Base-by-base conservation (phyloP, 2,329 filamentous ascomycete genomes). In the Fusarium sp. region DNA sequence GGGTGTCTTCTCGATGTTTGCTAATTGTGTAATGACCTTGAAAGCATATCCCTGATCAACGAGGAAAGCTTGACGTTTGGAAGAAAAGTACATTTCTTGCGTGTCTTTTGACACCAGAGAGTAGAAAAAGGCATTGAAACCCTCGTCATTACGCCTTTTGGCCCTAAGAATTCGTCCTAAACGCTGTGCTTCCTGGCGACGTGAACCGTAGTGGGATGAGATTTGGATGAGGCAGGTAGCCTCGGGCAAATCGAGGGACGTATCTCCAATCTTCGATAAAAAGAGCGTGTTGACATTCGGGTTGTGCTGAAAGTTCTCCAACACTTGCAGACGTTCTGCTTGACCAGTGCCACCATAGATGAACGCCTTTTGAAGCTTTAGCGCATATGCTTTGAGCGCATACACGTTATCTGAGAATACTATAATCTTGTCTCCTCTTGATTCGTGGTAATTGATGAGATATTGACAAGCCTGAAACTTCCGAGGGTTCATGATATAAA, bases 81-180 rank as follows among this genome's bases (percentile, higher is more conserved):
- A 95, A 1, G 96, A 98, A 82, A 98, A 99, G 81, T 92, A 96
- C 96, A 99, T 98, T 82, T 99, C 96, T 70, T 95, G 92, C 0
- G 96, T 99, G 80, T 99, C 96, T 82, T 98, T 98, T 11, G 94
- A 97, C 8, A 99, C 96, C 2, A 99, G 89, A 0, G 94, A 97
- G 84, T 99, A 99, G 86, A 99, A 99, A 83, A 98, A 99, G 1
- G 96, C 96, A 80, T 99, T 99, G 83, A 99, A 99, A 13, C 96
- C 96, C 82, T 98, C 96, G 77, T 99, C 96, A 78, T 98, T 98
- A 81, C 96, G 90, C 24, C 96, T 91, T 84, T 99, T 99, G 20
- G 96, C 96, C 83, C 96, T 90, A 7, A 99, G 89, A 77, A 99
- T 98, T 58, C 96, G 92, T 8, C 96, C 96, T 0, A 98, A 87